phyloP scores from a whole-genome alignment of 306 rosid species.

The Neltuma alba region DNA sequence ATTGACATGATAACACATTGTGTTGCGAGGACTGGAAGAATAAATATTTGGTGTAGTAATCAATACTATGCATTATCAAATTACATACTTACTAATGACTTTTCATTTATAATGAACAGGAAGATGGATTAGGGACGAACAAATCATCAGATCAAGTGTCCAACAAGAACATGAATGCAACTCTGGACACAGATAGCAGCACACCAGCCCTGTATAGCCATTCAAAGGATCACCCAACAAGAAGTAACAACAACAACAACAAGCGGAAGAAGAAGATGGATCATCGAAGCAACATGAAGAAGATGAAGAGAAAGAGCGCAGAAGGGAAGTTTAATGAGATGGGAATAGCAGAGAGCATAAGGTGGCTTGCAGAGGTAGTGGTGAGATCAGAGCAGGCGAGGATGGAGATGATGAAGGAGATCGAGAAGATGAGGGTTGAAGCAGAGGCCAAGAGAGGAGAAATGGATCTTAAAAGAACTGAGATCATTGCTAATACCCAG shows the following conservation, averaged over 20 bases:
- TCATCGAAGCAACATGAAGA: conserved; percentile 24
- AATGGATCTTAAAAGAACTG: conserved; percentile 88
- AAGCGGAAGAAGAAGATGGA: conserved; percentile 57
- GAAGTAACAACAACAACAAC: conserved; percentile 34
- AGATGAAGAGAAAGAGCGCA: conserved; percentile 28
- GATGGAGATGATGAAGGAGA: conserved; percentile 89
- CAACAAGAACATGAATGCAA: conserved; percentile 52
- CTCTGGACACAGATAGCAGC: conserved; percentile 77
- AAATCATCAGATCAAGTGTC: conserved; percentile 69
- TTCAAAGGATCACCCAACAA: conserved; percentile 60
- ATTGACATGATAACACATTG: neutral
- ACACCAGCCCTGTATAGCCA: conserved; percentile 78
- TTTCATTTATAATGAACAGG: conserved; percentile 41
- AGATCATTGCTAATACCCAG: conserved; percentile 92
- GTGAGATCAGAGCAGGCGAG: conserved; percentile 83
- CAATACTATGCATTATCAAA: neutral
- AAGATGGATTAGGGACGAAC: conserved; percentile 54
- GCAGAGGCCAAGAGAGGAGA: conserved; percentile 95
- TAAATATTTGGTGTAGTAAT: neutral
- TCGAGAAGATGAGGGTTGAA: conserved; percentile 89
- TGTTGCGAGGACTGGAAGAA: neutral
- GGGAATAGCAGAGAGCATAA: conserved; percentile 84
- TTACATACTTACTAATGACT: neutral
- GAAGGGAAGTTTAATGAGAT: conserved; percentile 35
- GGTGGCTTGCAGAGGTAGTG: conserved; percentile 93